Evolutionary conservation across 805 yeast species (phyloP), one percentile per base, ranked within the genome.

Genomic region (Dipodascus geniculatus): DNA sequence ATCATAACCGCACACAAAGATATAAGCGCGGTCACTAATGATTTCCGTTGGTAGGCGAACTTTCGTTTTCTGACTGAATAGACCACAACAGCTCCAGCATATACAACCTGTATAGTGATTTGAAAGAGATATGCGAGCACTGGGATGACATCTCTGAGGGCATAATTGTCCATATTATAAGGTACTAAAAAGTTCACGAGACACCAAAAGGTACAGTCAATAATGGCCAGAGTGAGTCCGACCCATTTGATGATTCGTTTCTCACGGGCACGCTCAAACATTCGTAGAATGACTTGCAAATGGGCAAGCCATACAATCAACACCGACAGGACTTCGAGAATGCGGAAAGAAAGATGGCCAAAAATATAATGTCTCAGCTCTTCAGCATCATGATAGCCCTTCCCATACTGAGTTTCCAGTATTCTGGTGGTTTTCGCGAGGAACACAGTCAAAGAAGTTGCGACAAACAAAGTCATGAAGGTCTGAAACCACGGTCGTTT

Each of bases 401-500:
- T 57, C 4, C 63, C 63, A 61, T 81, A 83, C 61, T 85, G 88
- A 0, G 51, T 35, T 22, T 70, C 59, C 48, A 86, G 72, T 1
- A 74, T 70, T 0, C 63, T 58, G 16, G 82, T 77, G 28, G 80
- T 63, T 54, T 70, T 70, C 1, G 68, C 62, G 17, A 86, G 65
- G 11, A 79, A 66, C 0, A 78, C 75, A 0, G 87, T 80, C 51
- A 78, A 71, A 8, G 77, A 71, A 1, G 78, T 67, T 14, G 87
- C 79, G 54, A 75, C 76, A 53, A 80, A 70, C 20, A 81, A 58
- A n/a, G 84, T 79, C 3, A 85, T 79, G 8, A 81, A 28, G 42
- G 77, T 77, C 38, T 86, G 75, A 48, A 81, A 65, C 44, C 71
- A 63, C 2, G 90, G 88, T 53, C 83, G 77, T 23, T 77, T 69